Conservation (phyloP, 768 basidiomycete genomes). For the Solioccasus polychromus region DNA sequence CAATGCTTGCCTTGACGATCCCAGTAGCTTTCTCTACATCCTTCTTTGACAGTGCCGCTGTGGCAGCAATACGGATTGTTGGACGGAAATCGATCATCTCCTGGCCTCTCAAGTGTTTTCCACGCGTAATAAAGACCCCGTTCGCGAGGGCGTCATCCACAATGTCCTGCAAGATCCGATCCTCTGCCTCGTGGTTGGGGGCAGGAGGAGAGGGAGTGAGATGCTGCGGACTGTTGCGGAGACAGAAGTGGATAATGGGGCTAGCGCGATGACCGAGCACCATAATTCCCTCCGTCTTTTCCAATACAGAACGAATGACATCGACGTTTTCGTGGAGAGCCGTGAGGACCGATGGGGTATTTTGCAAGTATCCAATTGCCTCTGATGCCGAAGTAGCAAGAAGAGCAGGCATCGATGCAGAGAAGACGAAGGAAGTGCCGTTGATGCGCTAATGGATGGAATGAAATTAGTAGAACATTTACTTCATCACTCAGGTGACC, state of each 20-base stretch:
- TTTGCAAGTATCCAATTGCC: constrained; percentile 75
- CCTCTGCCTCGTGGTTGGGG: constrained; percentile 64
- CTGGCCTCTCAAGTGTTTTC: constrained; percentile 78
- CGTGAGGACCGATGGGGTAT: constrained; percentile 70
- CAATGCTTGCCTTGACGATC: constrained; percentile 68
- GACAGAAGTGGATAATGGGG: constrained; percentile 82
- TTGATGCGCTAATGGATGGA: constrained; percentile 76
- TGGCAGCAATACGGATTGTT: constrained; percentile 81
- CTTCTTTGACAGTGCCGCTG: constrained; percentile 77
- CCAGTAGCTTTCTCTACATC: constrained; percentile 87
- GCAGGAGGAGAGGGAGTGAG: constrained; percentile 22
- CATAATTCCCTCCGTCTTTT: constrained; percentile 74
- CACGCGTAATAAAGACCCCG: constrained; percentile 83
- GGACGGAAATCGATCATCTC: constrained; percentile 81
- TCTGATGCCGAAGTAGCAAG: constrained; percentile 87
- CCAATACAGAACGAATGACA: constrained; percentile 74
- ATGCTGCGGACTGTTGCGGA: constrained; percentile 38
- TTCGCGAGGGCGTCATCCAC: constrained; percentile 83
- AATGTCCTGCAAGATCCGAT: constrained; percentile 82
- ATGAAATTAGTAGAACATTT: neutral
- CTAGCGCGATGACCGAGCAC: constrained; percentile 85
- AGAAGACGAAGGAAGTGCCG: constrained; percentile 92
- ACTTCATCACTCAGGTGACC: neutral
- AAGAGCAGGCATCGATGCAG: constrained; percentile 88
- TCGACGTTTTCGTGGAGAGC: constrained; percentile 80